Evolutionary conservation across 2,329 filamentous ascomycete genomes (phyloP).

Genomic region (Myriosclerotinia scirpicola): DNA sequence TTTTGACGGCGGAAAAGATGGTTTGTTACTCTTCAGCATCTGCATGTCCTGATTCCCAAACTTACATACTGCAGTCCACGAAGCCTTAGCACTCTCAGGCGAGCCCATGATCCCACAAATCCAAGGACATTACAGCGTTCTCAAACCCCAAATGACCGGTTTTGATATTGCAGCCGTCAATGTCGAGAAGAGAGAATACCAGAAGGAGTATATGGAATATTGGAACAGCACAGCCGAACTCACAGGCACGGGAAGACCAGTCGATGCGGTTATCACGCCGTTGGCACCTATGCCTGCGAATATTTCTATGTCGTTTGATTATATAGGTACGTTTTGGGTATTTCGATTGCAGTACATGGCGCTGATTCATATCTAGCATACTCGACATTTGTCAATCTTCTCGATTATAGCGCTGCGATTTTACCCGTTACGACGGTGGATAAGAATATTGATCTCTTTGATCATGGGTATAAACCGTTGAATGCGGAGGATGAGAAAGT

Average conservation of each 20-base stretch:
- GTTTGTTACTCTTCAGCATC: constrained; percentile 21
- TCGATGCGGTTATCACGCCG: constrained; percentile 56
- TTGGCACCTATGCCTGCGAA: constrained; percentile 44
- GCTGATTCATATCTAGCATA: constrained; percentile 4
- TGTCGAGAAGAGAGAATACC: constrained; percentile 53
- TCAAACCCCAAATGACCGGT: constrained; percentile 40
- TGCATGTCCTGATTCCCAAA: not conserved
- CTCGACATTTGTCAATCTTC: constrained; percentile 19
- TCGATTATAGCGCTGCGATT: constrained; percentile 41
- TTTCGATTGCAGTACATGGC: not conserved
- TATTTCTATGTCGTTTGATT: constrained; percentile 20
- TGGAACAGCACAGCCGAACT: constrained; percentile 36
- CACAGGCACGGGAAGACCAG: constrained; percentile 43
- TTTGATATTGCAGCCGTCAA: constrained; percentile 45
- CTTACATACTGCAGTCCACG: constrained; percentile 40
- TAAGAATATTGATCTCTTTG: constrained; percentile 42
- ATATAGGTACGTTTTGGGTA: not conserved
- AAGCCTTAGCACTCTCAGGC: constrained; percentile 53
- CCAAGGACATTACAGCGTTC: constrained; percentile 28
- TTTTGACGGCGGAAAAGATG: constrained; percentile 53
- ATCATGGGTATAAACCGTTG: constrained; percentile 33
- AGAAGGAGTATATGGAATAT: constrained; percentile 59
- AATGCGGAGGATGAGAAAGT: constrained; percentile 36
- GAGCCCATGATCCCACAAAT: constrained; percentile 47
- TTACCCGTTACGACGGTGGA: constrained; percentile 48